Percentiles rank a stretch among this genome's conserved stretches.
These are phyloP conservation scores for Aegilops sharonensis DNA, from an alignment of 176 grass and related monocot species.

Conservation along the genomic window DNA sequence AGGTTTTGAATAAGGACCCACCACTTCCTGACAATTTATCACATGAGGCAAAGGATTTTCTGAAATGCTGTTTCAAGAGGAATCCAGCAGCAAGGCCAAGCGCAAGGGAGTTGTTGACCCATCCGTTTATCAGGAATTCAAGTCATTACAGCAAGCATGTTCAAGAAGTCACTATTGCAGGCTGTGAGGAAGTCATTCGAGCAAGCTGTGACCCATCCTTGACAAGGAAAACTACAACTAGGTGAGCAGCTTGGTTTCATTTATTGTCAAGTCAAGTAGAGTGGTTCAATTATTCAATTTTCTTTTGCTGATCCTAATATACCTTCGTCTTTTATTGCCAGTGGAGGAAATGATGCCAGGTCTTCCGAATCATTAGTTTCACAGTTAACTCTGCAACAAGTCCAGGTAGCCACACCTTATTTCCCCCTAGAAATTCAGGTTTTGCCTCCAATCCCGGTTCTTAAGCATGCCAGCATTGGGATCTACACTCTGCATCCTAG, in stretches of 20 bases:
- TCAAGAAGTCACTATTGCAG: slow-evolving; percentile 28
- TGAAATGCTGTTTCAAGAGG: slow-evolving; percentile 81
- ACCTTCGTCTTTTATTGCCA: neutral
- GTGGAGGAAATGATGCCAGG: slow-evolving; percentile 35
- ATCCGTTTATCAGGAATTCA: slow-evolving; percentile 78
- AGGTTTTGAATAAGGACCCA: slow-evolving; percentile 68
- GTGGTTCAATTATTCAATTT: neutral
- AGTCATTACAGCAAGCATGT: slow-evolving; percentile 61
- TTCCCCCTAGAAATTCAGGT: slow-evolving; percentile 25
- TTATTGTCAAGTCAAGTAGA: neutral
- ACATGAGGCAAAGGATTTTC: slow-evolving; percentile 71
- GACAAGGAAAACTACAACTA: slow-evolving; percentile 39
- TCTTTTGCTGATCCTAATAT: neutral
- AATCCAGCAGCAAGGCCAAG: slow-evolving; percentile 69
- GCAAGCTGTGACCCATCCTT: slow-evolving; percentile 37
- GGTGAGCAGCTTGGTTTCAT: slow-evolving; percentile 36
- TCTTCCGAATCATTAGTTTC: slow-evolving; percentile 39
- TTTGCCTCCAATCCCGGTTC: slow-evolving; percentile 26
- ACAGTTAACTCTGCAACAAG: slow-evolving; percentile 26
- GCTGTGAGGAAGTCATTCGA: neutral
- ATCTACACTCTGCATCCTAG: no score
- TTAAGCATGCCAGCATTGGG: neutral
- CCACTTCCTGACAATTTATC: slow-evolving; percentile 71
- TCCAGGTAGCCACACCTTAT: slow-evolving; percentile 39
- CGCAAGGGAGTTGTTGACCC: slow-evolving; percentile 63